Base-by-base conservation (phyloP, 805 yeast genomes). In the Yarrowia sp. region DNA sequence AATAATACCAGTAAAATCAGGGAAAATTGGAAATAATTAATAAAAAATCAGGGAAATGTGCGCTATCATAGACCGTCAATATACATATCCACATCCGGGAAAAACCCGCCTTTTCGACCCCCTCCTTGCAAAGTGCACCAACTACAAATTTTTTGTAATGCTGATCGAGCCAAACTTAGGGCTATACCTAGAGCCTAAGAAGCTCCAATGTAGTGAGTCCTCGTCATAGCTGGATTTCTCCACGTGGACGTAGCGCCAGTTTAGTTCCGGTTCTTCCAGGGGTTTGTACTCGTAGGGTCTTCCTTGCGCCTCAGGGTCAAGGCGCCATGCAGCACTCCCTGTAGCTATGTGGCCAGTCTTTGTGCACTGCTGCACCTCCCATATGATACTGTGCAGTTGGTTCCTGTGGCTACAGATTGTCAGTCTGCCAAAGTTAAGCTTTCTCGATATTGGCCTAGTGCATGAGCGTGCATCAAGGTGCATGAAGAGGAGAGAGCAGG, bases 371-470 rank as follows among this genome's bases (percentile, higher is more conserved):
- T 51, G 58, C 58, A 51, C 21, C 32, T 33, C 41, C 41, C 58
- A 51, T 33, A 33, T 51, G 58, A 51, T 35, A 51, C n/a, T 33
- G 58, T 51, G 58, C 58, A 49, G 56, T 33, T 41, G 41, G 58
- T 51, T 51, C 58, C 58, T 35, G 40, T 51, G 58, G 58, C 40
- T 51, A 51, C 58, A 51, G 19, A 51, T 51, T 51, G 54, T 48
- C 38, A 19, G 51, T n/a, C 24, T 14, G 36, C 11, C 32, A 51
- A 33, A 26, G 41, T 51, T 51, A 33, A 22, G 19, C 14, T 51
- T 35, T 35, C 7, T 51, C 40, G 58, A 51, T 41, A 51, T 51
- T 51, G 58, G 58, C n/a, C 58, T 9, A 22, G n/a, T 33, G 58
- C 58, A 51, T 51, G 28, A 32, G 3, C 14, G 14, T 48, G 58